phyloP scores from a whole-genome alignment of 352 stramenopile genomes.

The Pythium grandisporangium region DNA sequence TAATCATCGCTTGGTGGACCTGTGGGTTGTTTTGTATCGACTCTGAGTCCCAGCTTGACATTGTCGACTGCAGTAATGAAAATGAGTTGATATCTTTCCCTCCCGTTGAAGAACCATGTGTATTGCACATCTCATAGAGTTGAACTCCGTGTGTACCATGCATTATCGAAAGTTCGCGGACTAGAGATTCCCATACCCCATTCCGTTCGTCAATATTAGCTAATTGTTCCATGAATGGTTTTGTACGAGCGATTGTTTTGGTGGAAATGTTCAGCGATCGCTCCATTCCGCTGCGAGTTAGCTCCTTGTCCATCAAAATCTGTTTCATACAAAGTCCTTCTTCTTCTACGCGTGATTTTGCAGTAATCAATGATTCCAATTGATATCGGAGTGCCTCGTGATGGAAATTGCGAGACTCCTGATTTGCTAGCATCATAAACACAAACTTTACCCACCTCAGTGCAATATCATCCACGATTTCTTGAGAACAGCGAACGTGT shows the following conservation, averaged over 20 bases:
- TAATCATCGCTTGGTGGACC: too few relatives aligned
- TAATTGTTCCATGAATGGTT: neutral
- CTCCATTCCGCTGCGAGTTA: too few relatives aligned
- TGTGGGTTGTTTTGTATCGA: too few relatives aligned
- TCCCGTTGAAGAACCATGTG: neutral
- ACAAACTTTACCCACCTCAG: slow-evolving; percentile 1
- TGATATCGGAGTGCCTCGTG: neutral
- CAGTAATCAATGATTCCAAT: too few relatives aligned
- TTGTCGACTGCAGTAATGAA: slow-evolving; percentile 5
- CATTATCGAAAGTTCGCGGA: neutral
- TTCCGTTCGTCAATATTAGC: neutral
- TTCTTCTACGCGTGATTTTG: too few relatives aligned
- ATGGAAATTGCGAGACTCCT: neutral
- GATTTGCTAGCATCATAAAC: neutral
- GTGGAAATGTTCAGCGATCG: neutral
- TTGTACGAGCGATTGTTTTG: neutral
- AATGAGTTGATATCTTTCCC: neutral
- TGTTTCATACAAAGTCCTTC: too few relatives aligned
- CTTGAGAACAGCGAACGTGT: neutral
- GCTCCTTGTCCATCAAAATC: too few relatives aligned
- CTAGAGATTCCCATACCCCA: slow-evolving; percentile 1
- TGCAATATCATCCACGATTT: slow-evolving; percentile 3
- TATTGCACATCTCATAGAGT: neutral
- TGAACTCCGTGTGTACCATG: neutral
- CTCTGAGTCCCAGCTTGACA: too few relatives aligned